Evolutionary conservation across 345 rosid species (phyloP).

Genomic region (Schrenkiella parvula): DNA sequence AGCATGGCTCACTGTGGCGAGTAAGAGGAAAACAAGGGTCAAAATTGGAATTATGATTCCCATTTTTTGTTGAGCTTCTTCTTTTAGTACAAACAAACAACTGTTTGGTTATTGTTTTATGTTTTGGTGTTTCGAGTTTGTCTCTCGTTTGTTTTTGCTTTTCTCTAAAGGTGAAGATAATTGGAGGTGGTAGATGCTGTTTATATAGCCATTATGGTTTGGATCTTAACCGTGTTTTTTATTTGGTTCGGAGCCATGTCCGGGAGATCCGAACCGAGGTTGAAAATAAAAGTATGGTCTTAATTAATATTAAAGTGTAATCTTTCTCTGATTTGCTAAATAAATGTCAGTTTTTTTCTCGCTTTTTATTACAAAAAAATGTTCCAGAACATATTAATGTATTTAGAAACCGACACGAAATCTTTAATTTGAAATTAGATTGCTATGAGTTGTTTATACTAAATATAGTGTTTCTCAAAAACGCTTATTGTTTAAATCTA

Average conservation of each 20-base stretch:
- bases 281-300: background rate
- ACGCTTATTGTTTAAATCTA: background rate
- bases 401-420: background rate
- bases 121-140: background rate
- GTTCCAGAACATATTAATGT: background rate
- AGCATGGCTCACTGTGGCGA: conserved; percentile 37
- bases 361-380: background rate
- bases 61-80: background rate
- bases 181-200: background rate
- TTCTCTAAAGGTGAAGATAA: background rate
- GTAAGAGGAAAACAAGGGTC: conserved; percentile 22
- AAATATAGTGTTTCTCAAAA: background rate
- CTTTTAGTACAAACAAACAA: background rate
- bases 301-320: background rate
- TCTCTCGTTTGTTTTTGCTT: background rate
- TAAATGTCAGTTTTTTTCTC: conserved; percentile 9
- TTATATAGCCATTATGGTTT: conserved; percentile 19
- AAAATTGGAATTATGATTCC: conserved; percentile 20
- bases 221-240: conserved; percentile 5
- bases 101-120: background rate
- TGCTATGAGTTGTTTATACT: background rate
- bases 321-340: conserved; percentile 12
- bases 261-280: background rate
- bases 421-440: background rate
- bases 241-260: background rate